phyloP scores from a whole-genome alignment of 2,329 filamentous ascomycete species.

The Tolypocladium sp. region DNA sequence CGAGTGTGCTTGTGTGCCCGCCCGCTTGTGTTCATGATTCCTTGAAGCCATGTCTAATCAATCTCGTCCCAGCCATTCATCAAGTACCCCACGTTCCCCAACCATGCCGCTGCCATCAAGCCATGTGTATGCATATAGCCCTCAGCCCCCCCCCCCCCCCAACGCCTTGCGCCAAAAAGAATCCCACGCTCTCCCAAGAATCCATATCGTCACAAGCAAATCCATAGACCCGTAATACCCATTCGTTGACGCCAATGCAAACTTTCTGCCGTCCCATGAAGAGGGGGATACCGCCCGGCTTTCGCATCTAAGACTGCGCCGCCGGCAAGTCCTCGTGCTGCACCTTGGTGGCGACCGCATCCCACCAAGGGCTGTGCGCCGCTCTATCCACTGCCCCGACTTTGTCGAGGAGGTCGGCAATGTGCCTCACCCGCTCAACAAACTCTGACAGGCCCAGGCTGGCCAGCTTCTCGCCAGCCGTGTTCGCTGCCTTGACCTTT shows the following conservation, averaged over 20 bases:
- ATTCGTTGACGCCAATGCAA: not conserved
- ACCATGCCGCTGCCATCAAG: not conserved
- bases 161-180: not conserved
- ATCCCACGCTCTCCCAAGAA: not conserved
- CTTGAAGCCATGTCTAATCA: not conserved
- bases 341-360: constrained; percentile 50
- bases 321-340: constrained; percentile 28
- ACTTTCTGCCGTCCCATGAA: not conserved
- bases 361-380: constrained; percentile 63
- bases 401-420: constrained; percentile 58
- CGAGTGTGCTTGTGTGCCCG: not conserved
- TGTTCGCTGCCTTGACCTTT: constrained; percentile 59
- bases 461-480: constrained; percentile 60
- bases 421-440: constrained; percentile 56
- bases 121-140: not conserved
- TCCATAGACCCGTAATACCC: not conserved
- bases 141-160: not conserved
- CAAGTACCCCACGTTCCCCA: not conserved
- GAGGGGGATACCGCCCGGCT: not conserved
- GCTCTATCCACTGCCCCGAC: constrained; percentile 60
- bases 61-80: not conserved
- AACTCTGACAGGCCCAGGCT: constrained; percentile 66
- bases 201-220: not conserved
- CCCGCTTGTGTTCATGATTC: not conserved
- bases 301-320: constrained; percentile 5